These are phyloP conservation scores for Pseudonitzschia delicatissima DNA, from an alignment of 108 stramenopile species.

Conservation along the genomic window DNA sequence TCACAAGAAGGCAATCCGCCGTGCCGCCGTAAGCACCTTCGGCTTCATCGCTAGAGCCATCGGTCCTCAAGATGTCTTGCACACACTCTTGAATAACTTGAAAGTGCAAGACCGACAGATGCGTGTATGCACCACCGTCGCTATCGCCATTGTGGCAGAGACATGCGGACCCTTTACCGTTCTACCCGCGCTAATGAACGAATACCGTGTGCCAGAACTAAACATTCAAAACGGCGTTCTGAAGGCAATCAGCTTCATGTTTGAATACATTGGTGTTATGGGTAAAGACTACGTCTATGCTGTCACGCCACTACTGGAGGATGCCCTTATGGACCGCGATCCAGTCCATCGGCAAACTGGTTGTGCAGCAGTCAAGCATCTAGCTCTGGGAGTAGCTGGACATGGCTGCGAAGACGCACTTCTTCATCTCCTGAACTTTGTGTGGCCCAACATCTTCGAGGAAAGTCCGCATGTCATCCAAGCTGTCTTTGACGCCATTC, in stretches of 20 bases:
- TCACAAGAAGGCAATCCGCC: constrained; percentile 95
- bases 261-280: constrained; percentile 99
- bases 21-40: constrained; percentile 98
- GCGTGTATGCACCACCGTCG: constrained; percentile 99
- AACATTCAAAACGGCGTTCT: constrained; percentile 99
- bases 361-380: constrained; percentile 96
- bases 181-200: constrained; percentile 98
- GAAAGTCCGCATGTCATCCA: constrained; percentile 96
- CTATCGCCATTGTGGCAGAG: constrained; percentile 99
- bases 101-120: constrained; percentile 98
- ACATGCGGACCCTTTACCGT: constrained; percentile 99
- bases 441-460: constrained; percentile 99
- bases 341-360: constrained; percentile 98
- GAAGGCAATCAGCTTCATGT: constrained; percentile 99
- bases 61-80: constrained; percentile 98
- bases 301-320: constrained; percentile 94
- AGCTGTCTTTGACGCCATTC: constrained; percentile 97
- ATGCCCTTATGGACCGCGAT: constrained; percentile 99
- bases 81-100: constrained; percentile 97
- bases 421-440: constrained; percentile 95
- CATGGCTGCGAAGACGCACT: constrained; percentile 98
- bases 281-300: constrained; percentile 99
- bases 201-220: constrained; percentile 97
- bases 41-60: constrained; percentile 99
- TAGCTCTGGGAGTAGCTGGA: constrained; percentile 94